phyloP scores from a whole-genome alignment of 352 stramenopile species.

The Globisporangium paroecandrum region DNA sequence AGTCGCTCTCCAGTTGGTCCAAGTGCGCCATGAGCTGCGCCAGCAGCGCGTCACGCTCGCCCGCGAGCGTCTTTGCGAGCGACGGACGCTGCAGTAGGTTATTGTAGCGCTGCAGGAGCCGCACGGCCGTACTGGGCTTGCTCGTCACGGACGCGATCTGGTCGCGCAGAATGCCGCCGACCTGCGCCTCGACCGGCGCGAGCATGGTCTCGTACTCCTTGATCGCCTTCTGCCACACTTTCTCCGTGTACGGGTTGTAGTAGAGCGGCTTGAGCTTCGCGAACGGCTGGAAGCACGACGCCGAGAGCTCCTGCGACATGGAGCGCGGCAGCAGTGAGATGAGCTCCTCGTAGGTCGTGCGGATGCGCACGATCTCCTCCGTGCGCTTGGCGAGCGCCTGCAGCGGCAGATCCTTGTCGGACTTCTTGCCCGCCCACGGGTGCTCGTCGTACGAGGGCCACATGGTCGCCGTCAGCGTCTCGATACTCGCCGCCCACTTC shows the following conservation, averaged over 20 bases:
- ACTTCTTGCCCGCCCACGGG: conserved; percentile 56
- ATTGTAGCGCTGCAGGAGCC: conserved; percentile 83
- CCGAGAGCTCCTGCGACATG: conserved; percentile 35
- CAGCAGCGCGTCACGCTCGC: conserved; percentile 87
- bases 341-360: conserved; percentile 89
- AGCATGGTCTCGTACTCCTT: conserved; percentile 78
- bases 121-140: conserved; percentile 63
- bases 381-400: conserved; percentile 60
- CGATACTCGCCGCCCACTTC: conserved; percentile 67
- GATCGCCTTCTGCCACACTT: conserved; percentile 70
- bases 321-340: conserved; percentile 52
- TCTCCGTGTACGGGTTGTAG: conserved; percentile 91
- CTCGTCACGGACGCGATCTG: conserved; percentile 57
- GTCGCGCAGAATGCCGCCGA: conserved; percentile 80
- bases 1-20: conserved; percentile 87
- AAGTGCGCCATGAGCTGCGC: conserved; percentile 81
- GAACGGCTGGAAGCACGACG: conserved; percentile 72
- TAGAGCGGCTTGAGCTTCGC: conserved; percentile 64
- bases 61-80: conserved; percentile 69
- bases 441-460: conserved; percentile 85
- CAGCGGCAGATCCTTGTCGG: conserved; percentile 37
- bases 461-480: conserved; percentile 74
- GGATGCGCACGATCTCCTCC: conserved; percentile 75
- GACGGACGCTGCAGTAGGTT: conserved; percentile 76
- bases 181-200: conserved; percentile 74